Base-by-base conservation (phyloP, 2,329 filamentous ascomycete genomes). In the Pseudocercospora fuligena region DNA sequence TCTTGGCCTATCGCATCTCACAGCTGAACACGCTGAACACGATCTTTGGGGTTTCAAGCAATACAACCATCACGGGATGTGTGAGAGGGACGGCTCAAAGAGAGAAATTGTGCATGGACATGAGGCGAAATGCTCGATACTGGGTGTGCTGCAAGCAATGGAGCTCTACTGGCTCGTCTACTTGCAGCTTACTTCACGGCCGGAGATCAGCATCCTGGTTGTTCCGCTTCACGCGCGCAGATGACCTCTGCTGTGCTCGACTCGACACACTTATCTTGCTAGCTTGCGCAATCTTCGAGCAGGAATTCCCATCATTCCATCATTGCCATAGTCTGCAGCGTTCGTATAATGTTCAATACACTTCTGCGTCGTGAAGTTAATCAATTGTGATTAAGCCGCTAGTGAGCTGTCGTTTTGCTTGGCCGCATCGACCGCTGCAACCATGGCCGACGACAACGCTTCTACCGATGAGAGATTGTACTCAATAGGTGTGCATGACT, bases 381-480 rank as follows among this genome's bases (percentile, higher is more conserved):
- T 67, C 66, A 49, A 60, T 57, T 36, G 25, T n/a, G 23, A 58
- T 53, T 53, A 60, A 66, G 58, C 36, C 29, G 56, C 60, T 66
- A 66, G 60, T 47, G 21, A 43, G 12, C 33, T 63, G 46, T 46
- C 59, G 63, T n/a, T 36, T 59, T 64, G 65, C 65, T 64, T 64
- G 60, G 58, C 54, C 53, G 57, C 51, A 43, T 58, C 56, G 31
- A 58, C n/a, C 36, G 63, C 46, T 47, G 31, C 7, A 43, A 36
- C 33, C 67, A 69, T 69, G 67, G 65, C 63, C 58, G 65, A 71
- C 70, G 57, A 68, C 66, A 65, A 61, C 66, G 60, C 63, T 56
- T 40, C 33, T 4, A 11, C 56, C 31, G 31, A 58, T 27, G 56
- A 58, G 31, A 19, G 31, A 40, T 25, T 21, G 56, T 43, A 40